phyloP scores from a whole-genome alignment of 805 yeast genomes.

The Wickerhamiella spandovensis region DNA sequence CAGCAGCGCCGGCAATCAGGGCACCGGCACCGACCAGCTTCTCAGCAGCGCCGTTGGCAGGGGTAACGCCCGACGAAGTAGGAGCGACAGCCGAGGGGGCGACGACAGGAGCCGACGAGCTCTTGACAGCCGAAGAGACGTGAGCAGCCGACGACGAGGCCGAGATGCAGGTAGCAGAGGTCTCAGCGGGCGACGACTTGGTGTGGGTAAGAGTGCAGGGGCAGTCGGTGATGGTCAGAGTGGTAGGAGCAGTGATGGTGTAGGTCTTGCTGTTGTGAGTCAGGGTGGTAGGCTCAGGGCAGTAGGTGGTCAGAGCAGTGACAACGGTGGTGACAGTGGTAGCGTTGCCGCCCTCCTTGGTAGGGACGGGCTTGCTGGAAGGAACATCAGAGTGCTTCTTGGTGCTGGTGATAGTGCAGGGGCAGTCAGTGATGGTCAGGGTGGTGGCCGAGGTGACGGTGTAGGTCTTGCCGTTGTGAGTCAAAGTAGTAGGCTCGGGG shows the following conservation, averaged over 20 bases:
- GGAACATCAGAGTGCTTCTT: not conserved
- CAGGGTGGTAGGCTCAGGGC: constrained; percentile 56
- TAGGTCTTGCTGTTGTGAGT: constrained; percentile 27
- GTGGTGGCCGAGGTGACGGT: constrained; percentile 61
- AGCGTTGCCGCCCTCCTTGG: not conserved
- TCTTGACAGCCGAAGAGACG: not conserved
- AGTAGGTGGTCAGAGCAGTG: constrained; percentile 52
- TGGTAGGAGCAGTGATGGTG: constrained; percentile 55
- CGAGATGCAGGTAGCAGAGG: not conserved
- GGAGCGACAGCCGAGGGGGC: not conserved
- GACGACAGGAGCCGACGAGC: not conserved
- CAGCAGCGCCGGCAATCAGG: not conserved
- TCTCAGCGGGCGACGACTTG: not conserved
- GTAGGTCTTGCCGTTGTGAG: constrained; percentile 26
- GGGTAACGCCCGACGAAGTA: not conserved
- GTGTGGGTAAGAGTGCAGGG: constrained; percentile 49
- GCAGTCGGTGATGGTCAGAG: constrained; percentile 75
- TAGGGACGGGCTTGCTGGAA: not conserved
- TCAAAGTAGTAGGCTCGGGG: constrained; percentile 52
- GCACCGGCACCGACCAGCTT: not conserved
- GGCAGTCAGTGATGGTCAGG: constrained; percentile 74
- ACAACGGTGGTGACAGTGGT: constrained; percentile 10
- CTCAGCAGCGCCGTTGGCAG: constrained; percentile 1
- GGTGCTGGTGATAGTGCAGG: constrained; percentile 35
- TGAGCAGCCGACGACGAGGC: not conserved